phyloP scores from a whole-genome alignment of 805 yeast species.

The Metschnikowia vanudenii region DNA sequence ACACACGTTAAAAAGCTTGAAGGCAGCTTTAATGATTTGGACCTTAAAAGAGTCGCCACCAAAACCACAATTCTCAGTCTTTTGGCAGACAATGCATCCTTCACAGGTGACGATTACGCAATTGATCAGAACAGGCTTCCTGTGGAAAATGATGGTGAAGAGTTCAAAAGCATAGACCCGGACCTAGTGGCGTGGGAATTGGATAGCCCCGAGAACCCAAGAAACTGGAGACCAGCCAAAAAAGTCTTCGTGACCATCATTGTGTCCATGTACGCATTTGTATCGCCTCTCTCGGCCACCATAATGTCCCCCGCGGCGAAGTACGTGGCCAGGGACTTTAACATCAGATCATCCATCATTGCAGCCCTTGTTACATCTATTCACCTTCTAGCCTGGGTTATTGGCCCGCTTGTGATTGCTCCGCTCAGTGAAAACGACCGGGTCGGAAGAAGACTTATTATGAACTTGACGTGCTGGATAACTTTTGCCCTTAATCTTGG shows the following conservation, averaged over 20 bases:
- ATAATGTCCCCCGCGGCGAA: conserved; percentile 38
- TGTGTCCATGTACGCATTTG: conserved; percentile 37
- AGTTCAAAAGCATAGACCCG: conserved; percentile 34
- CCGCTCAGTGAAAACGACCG: conserved; percentile 38
- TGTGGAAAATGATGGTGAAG: conserved; percentile 30
- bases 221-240: conserved; percentile 30
- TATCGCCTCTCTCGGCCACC: conserved; percentile 43
- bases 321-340: conserved; percentile 29
- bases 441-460: conserved; percentile 35
- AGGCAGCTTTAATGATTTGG: conserved; percentile 29
- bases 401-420: conserved; percentile 41
- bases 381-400: conserved; percentile 39
- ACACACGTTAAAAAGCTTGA: conserved; percentile 38
- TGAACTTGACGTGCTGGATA: conserved; percentile 36
- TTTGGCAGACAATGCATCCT: conserved; percentile 10
- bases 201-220: conserved; percentile 34
- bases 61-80: conserved; percentile 31
- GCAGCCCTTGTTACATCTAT: conserved; percentile 35
- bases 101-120: conserved; percentile 1
- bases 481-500: conserved; percentile 34
- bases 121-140: conserved; percentile 24
- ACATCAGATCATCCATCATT: conserved; percentile 25
- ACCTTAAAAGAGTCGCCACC: conserved; percentile 29
- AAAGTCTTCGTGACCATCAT: conserved; percentile 26
- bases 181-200: conserved; percentile 37